Evolutionary conservation across 495 filamentous ascomycete genomes (phyloP), one percentile per base, ranked within the genome.

Genomic region (Aspergillus carlsbadensis): DNA sequence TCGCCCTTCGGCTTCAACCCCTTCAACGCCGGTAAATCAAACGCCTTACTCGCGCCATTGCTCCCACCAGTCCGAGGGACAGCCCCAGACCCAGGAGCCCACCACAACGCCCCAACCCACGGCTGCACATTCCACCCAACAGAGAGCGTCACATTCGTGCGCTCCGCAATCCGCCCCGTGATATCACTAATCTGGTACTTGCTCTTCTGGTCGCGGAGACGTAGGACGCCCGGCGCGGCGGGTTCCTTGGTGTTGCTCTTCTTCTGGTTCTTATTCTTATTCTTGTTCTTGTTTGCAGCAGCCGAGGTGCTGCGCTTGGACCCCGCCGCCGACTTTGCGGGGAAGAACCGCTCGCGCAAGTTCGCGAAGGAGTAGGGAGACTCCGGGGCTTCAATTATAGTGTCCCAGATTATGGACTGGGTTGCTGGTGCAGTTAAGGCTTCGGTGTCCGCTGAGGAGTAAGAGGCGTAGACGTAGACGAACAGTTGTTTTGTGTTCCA

Each of bases 401-500:
- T 78, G 72, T 98, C 94, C 94, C 94, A 98, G 75, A 98, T 90
- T 34, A 98, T 83, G 62, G 90, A 89, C 72, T 91, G 84, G 61
- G 82, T 79, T 50, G 66, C 62, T 14, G 73, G 79, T 49, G 70
- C 55, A 36, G 54, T 60, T 5, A 8, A 58, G 52, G 61, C 37
- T 56, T 55, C 53, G 36, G 65, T 57, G 56, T 69, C 68, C 54
- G 70, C 63, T 20, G 84, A 80, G 47, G 92, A 88, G 81, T 93
- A 98, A 21, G 84, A 84, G 33, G 92, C 92, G 46, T 89, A 89
- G 44, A 98, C 84, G 81, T 94, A 98, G 71, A 95, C 84, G 75
- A 98, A 99, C 63, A 98, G 73, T 73, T 97, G 91, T 73, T 99
- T 99, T n/a, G 94, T 99, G 78, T 99, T 99, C 95, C 95, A 99